Conservation (phyloP, 1,284 basidiomycete genomes). For the Cryptococcus maquisensis region DNA sequence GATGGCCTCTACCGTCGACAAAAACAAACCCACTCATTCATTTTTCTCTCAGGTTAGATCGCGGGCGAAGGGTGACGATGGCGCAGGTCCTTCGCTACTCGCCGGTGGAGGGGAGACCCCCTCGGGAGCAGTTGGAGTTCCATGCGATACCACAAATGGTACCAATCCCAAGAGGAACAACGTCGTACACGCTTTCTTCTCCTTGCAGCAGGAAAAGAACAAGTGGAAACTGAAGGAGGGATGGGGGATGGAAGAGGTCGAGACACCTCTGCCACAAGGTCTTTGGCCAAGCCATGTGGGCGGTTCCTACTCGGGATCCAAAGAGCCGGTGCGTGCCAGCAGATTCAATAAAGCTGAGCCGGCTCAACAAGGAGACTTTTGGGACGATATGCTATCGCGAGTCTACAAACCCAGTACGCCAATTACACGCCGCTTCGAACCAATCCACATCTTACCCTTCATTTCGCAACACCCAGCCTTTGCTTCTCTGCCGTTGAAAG, state of each 20-base stretch:
- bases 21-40: constrained; percentile 23
- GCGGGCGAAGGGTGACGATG: neutral
- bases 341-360: neutral
- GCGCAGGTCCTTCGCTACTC: neutral
- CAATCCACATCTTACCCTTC: constrained; percentile 3
- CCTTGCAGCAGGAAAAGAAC: constrained; percentile 1
- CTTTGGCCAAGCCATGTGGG: constrained; percentile 22
- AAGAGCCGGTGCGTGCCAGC: no score
- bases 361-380: constrained; percentile 2
- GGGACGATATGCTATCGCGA: neutral
- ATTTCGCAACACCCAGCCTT: constrained; percentile 33
- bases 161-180: constrained; percentile 1
- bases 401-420: neutral
- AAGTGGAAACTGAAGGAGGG: constrained; percentile 27
- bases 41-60: constrained; percentile 26
- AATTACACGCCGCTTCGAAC: neutral
- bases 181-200: constrained; percentile 34
- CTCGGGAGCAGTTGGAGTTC: neutral
- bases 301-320: neutral
- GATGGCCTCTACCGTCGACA: constrained; percentile 27
- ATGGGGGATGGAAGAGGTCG: constrained; percentile 38
- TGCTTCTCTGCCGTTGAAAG: constrained; percentile 11
- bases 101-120: neutral
- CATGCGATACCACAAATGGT: neutral
- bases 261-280: constrained; percentile 25